Evolutionary conservation across 2,329 filamentous ascomycete species (phyloP), one percentile per base, ranked within the genome.

Genomic region (Pseudocercospora crystallina): DNA sequence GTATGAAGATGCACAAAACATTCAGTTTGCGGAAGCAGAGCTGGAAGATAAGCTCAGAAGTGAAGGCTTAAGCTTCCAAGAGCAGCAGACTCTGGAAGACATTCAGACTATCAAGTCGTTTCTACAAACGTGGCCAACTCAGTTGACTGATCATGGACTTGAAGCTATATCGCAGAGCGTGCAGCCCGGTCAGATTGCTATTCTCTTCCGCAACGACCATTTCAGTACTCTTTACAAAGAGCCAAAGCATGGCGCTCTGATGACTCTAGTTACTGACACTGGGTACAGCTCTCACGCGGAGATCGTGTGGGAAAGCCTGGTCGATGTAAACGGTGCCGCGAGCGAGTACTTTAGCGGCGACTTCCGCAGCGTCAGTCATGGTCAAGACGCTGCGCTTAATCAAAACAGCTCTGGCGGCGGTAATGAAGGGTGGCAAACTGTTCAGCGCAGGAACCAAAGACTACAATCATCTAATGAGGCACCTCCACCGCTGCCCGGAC

Each of bases 201-300:
- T 99, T 43, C 73, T 99, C 1, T 99, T 99, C 74, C 83, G 94
- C 20, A 99, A 99, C 63, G 92, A 99, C 65, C 94, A 99, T 68
- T 99, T 99, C 65, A 90, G 90, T 36, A 97, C 92, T 0, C 71
- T 99, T 0, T 96, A 95, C 71, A 89, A 91, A 54, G 90, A 97
- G 61, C 90, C 92, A 0, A 76, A 84, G 38, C 89, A 85, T 0
- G 78, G 83, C 35, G 80, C 88, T 58, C 78, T 97, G 1, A 81
- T 92, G 57, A 90, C 88, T 0, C 75, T 99, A 2, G 90, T 99
- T 11, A 97, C 94, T 0, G 94, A 99, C 66, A 87, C 90, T 20
- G 94, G 94, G 1, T 99, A 95, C 65, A 85, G 87, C 9, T 81
- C 79, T 8, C 90, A 96, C 61, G 86, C 90, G 12, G 92, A 97